phyloP scores from a whole-genome alignment of 163 green algal species.

The Scenedesmus sp. region DNA sequence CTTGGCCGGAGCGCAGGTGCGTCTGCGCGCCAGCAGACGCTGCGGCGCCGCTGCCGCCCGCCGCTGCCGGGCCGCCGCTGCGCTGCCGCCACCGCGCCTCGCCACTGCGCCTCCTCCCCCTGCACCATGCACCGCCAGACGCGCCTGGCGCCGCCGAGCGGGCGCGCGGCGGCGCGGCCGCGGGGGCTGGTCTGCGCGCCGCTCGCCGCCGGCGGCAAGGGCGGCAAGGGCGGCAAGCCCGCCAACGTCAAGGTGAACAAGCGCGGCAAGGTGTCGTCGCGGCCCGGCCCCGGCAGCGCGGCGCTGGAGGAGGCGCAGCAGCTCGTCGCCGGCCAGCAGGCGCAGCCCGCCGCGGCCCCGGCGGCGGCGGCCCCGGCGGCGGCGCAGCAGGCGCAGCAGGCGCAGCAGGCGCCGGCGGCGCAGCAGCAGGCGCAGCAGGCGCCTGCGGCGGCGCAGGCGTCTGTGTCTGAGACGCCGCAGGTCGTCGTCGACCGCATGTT shows the following conservation, averaged over 20 bases:
- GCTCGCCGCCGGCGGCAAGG: no score
- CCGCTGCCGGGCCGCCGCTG: no score
- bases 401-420: slow-evolving; percentile 4
- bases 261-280: slow-evolving; percentile 32
- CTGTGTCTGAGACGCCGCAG: slow-evolving; percentile 49
- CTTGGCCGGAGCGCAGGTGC: no score
- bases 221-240: slow-evolving; percentile 12
- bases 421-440: slow-evolving; percentile 12
- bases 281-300: slow-evolving; percentile 7
- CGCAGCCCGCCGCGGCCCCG: slow-evolving; percentile 16
- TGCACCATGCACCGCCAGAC: no score
- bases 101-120: no score
- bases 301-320: slow-evolving; percentile 35
- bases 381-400: slow-evolving; percentile 25
- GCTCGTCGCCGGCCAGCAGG: slow-evolving; percentile 14
- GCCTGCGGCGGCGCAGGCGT: not conserved
- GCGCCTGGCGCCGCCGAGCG: no score
- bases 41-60: no score
- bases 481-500: slow-evolving; percentile 89
- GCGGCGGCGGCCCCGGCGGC: slow-evolving; percentile 4
- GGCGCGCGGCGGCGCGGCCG: no score
- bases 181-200: no score
- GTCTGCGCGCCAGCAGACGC: no score
- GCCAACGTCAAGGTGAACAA: slow-evolving; percentile 20
- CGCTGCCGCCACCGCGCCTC: no score